Evolutionary conservation across 345 rosid genomes (phyloP).

Genomic region (Abelmoschus esculentus): DNA sequence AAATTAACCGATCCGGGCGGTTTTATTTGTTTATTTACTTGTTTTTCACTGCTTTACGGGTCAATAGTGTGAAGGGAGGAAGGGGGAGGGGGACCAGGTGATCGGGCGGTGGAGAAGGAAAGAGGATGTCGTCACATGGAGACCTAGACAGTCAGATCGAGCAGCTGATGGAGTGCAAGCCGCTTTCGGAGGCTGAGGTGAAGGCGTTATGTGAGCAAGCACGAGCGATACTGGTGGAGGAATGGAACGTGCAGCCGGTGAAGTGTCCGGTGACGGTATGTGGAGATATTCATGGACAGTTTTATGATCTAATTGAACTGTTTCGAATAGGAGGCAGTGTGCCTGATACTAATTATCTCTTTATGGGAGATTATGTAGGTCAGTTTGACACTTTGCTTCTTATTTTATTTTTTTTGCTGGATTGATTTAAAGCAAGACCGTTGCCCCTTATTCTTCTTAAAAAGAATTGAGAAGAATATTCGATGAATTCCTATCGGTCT

Average conservation of each 20-base stretch:
- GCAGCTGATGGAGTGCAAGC: constrained; percentile 96
- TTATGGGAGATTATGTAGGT: constrained; percentile 99
- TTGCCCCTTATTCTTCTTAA: no score
- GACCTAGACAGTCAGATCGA: constrained; percentile 97
- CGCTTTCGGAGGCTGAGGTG: constrained; percentile 82
- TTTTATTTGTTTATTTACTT: neutral
- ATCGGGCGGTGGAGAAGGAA: constrained; percentile 8
- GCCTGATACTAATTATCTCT: constrained; percentile 94
- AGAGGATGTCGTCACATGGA: constrained; percentile 77
- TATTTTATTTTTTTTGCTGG: neutral
- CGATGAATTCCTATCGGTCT: no score
- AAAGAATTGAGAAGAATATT: no score
- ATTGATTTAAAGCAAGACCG: no score
- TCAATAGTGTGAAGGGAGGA: neutral
- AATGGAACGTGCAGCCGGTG: constrained; percentile 99
- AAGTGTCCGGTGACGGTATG: constrained; percentile 98
- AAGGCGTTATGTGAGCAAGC: constrained; percentile 93
- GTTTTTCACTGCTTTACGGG: neutral
- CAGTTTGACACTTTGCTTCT: constrained; percentile 21
- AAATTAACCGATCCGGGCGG: neutral
- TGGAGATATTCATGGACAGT: constrained; percentile 99
- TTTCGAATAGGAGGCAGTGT: constrained; percentile 91
- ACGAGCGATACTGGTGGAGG: constrained; percentile 86
- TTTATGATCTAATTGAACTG: constrained; percentile 92
- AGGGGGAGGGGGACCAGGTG: neutral